Base-by-base conservation (phyloP, 1,284 basidiomycete species). In the Fomitopsis betulina region DNA sequence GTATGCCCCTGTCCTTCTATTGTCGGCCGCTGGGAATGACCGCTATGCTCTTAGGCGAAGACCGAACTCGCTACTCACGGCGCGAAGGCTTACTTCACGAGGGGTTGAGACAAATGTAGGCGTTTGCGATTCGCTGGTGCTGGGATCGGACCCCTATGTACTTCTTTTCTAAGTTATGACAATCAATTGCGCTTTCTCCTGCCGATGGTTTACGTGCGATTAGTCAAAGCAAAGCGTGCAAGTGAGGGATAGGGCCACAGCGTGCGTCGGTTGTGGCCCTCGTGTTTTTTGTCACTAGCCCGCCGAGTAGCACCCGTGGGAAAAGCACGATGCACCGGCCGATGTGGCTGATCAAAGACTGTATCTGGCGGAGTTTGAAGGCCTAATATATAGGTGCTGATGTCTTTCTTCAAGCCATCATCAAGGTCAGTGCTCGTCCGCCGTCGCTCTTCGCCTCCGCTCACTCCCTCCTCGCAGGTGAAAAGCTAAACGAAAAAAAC, bases 61-160 rank as follows among this genome's bases (percentile, higher is more conserved):
- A 74, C 85, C 51, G 94, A 96, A 73, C 75, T 96, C 54, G 89
- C 93, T 3, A 82, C 81, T 39, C 91, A 95, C 65, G 94, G 94
- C 39, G 91, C 93, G 62, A 92, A 88, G 73, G 85, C 91, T 35
- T 94, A 94, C 75, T 94, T 95, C 73, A 89, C 84, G 60, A 82
- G 91, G 60, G 89, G 87, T 61, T 91, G 73, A 80, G 57, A 47
- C 51, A 43, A 32, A 54, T 56, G 15, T 30, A 8, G 49, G 49
- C 33, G 49, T 32, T 37, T 51, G 49, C 32, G 6, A 53, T 52
- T 47, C 15, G 47, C n/a, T 37, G 37, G 45, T 27, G 45, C 27
- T 30, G 45, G 45, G 45, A 30, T 30, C 17, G 19, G 45, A 25
- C 49, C 12, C 33, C 30, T 51, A 25, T 42, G 38, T 59, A 56